Evolutionary conservation across 129 eudicot genomes (phyloP), one percentile per base, ranked within the genome.

Genomic region (Flaveria bidentis): DNA sequence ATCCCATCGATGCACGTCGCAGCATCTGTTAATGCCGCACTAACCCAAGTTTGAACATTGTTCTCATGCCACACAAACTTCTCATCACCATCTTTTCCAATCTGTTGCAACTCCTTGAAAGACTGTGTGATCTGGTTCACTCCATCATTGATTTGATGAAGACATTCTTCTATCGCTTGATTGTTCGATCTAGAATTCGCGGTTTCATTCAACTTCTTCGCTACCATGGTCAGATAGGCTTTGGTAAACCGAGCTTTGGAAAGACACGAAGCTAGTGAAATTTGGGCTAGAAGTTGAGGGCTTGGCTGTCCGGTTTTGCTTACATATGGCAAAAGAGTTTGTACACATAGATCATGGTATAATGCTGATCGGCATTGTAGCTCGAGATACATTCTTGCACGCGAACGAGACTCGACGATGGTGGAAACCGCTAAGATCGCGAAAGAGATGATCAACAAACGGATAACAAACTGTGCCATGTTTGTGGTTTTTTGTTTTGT

Each of bases 11-110:
- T 58, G 71, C 97, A 91, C 0, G 72, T 45, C 3, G 76, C 79
- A 11, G 88, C 81, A 58, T 88, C 94, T 0, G 97, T 85, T 5
- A 86, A 73, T 22, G 92, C 97, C 5, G 95, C 87, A 61, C 97
- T 88, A 53, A 87, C 78, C 97, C 95, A 91, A 13, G 82, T 76
- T 76, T 71, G 79, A 65, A 61, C 77, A 41, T 74, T 61, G 17
- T 60, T 74, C 49, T 61, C 78, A 20, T 74, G 78, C 78, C 78
- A 74, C 46, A 61, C 16, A 28, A 61, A 74, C 7, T 62, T 74
- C 5, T 62, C 78, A 62, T 61, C 78, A 4, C 78, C 82, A 33
- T 78, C 77, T 62, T 71, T 78, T 60, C 77, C 64, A 62, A 61
- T 70, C 62, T 71, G 67, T 51, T 69, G 70, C 18, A 87, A 75